Percentiles rank a stretch among this genome's conserved stretches.
These are phyloP conservation scores for Silene coronaria DNA, from an alignment of 179 eudicot genomes.

Conservation along the genomic window DNA sequence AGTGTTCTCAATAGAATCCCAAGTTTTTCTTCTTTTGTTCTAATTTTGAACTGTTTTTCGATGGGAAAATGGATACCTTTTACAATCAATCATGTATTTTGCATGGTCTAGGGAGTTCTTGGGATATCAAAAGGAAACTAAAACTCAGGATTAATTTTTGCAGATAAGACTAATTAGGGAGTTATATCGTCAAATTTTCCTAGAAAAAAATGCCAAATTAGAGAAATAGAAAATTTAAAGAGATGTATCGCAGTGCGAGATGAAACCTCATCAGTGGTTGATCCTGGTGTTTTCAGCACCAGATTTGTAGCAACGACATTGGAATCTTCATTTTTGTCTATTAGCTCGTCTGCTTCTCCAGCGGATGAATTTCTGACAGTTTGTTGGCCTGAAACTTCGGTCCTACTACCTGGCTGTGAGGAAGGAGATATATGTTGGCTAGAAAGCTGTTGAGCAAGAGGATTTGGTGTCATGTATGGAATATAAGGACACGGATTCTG, in stretches of 20 bases:
- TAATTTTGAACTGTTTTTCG: no score
- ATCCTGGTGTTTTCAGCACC: conserved; percentile 75
- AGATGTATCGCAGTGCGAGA: background rate
- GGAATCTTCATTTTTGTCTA: conserved; percentile 45
- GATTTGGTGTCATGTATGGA: conserved; percentile 45
- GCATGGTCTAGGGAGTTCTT: no score
- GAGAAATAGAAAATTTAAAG: background rate
- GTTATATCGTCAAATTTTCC: no score
- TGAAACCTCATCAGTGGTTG: conserved; percentile 52
- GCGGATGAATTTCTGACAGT: conserved; percentile 38
- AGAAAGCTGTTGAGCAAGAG: conserved; percentile 29
- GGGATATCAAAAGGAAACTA: no score
- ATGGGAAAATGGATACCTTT: no score
- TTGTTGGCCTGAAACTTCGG: conserved; percentile 42
- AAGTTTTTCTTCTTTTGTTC: no score
- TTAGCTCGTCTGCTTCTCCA: conserved; percentile 32
- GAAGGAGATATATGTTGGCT: conserved; percentile 27
- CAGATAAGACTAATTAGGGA: no score
- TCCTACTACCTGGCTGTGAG: conserved; percentile 37
- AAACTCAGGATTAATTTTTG: no score
- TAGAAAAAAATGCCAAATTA: background rate
- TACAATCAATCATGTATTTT: no score
- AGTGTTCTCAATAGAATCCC: no score
- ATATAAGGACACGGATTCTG: conserved; percentile 59
- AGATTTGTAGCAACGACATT: conserved; percentile 56